phyloP scores from a whole-genome alignment of 768 basidiomycete species.

The Exsudoporus frostii region DNA sequence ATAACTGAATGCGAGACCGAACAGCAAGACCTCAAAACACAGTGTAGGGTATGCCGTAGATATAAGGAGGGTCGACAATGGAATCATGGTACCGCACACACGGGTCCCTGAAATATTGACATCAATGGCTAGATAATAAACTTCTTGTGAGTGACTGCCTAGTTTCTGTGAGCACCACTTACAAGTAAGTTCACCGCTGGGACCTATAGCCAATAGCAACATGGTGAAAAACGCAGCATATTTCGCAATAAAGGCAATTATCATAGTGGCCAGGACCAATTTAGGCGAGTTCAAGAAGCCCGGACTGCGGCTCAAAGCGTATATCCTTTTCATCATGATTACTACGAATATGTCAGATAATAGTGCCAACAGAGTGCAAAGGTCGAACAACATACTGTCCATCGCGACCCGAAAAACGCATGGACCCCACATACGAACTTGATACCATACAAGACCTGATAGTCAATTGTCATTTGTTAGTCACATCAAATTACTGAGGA shows the following conservation, averaged over 20 bases:
- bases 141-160: neutral
- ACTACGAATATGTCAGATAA: slow-evolving; percentile 4
- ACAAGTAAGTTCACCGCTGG: slow-evolving; percentile 4
- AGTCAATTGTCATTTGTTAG: neutral
- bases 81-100: slow-evolving; percentile 1
- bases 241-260: slow-evolving; percentile 5
- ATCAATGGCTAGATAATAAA: neutral
- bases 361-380: neutral
- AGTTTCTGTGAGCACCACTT: neutral
- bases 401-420: slow-evolving; percentile 14
- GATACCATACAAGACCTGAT: slow-evolving; percentile 15
- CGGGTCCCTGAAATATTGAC: neutral
- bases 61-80: neutral
- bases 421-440: slow-evolving; percentile 15
- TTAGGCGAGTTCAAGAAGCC: slow-evolving; percentile 7
- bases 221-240: neutral
- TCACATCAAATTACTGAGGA: neutral
- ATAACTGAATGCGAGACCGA: slow-evolving; percentile 15
- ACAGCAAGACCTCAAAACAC: slow-evolving; percentile 15
- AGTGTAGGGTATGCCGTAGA: slow-evolving; percentile 7
- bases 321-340: slow-evolving; percentile 21
- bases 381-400: slow-evolving; percentile 13
- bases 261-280: slow-evolving; percentile 6
- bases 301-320: slow-evolving; percentile 7
- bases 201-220: slow-evolving; percentile 11